phyloP scores from a whole-genome alignment of 1,284 basidiomycete species.

The Coniferiporia weirii region DNA sequence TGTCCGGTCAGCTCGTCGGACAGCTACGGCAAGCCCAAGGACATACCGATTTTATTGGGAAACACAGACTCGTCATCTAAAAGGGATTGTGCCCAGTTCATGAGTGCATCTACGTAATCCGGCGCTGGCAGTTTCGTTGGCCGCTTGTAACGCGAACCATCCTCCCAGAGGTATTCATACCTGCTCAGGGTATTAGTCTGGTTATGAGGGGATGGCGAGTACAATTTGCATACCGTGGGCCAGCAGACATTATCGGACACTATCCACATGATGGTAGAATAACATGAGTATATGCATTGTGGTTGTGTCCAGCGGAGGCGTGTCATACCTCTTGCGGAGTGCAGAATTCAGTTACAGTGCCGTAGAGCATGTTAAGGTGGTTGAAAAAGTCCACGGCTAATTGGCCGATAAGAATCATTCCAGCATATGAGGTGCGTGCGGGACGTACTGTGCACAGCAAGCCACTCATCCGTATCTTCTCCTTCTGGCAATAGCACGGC shows the following conservation, averaged over 20 bases:
- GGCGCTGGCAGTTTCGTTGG: slow-evolving; percentile 94
- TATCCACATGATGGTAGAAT: slow-evolving; percentile 28
- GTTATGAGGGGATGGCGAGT: neutral
- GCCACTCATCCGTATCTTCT: slow-evolving; percentile 94
- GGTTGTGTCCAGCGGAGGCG: slow-evolving; percentile 5
- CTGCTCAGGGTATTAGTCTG: slow-evolving; percentile 34
- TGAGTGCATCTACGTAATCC: slow-evolving; percentile 96
- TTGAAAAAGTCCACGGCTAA: slow-evolving; percentile 96
- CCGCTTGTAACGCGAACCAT: slow-evolving; percentile 84
- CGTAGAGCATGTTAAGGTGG: slow-evolving; percentile 94
- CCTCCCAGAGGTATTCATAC: slow-evolving; percentile 99
- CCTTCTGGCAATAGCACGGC: slow-evolving; percentile 92
- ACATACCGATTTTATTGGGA: slow-evolving; percentile 87
- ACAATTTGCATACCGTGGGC: slow-evolving; percentile 67
- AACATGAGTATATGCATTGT: slow-evolving; percentile 9
- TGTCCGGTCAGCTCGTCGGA: neutral
- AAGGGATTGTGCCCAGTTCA: slow-evolving; percentile 97
- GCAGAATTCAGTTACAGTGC: slow-evolving; percentile 94
- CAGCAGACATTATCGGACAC: slow-evolving; percentile 99
- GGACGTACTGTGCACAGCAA: slow-evolving; percentile 86
- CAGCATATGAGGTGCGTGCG: neutral
- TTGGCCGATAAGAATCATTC: neutral
- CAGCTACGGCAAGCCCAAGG: neutral
- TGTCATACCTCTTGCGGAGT: slow-evolving; percentile 77
- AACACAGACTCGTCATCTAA: slow-evolving; percentile 93